Conservation (phyloP, 2,329 filamentous ascomycete species). For the Apiospora pterosperma region DNA sequence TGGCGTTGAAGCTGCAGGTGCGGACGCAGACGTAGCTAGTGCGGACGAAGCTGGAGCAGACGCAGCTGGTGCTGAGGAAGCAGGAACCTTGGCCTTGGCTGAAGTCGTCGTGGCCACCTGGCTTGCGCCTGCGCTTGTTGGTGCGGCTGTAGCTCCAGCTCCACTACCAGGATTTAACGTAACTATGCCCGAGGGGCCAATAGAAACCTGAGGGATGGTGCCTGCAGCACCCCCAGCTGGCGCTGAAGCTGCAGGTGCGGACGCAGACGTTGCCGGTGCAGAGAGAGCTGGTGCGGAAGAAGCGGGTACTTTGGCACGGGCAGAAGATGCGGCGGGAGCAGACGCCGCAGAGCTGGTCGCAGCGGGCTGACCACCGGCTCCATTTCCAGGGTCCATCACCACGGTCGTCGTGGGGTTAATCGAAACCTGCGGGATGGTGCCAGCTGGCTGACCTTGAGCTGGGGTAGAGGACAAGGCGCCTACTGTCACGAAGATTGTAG, state of each 20-base stretch:
- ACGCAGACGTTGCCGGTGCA: not conserved
- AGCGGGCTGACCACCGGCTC: not conserved
- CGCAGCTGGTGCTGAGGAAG: not conserved
- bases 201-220: not conserved
- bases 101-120: not conserved
- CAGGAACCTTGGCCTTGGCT: not conserved
- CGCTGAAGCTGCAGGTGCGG: not conserved
- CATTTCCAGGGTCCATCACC: slow-evolving; percentile 1
- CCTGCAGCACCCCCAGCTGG: not conserved
- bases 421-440: slow-evolving; percentile 9
- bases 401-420: slow-evolving; percentile 11
- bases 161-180: not conserved
- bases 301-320: not conserved
- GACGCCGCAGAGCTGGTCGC: not conserved
- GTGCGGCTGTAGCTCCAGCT: not conserved
- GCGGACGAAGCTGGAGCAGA: not conserved
- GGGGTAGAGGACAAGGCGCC: not conserved
- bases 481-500: slow-evolving; percentile 9
- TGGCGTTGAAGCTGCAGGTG: too few relatives aligned
- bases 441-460: not conserved
- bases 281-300: not conserved
- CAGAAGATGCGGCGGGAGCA: not conserved
- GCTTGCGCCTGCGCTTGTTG: not conserved
- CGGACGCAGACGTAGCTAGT: not conserved
- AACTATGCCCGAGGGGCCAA: not conserved